A percentile compares a stretch with the other conserved stretches of the same genome.
phyloP scores from a whole-genome alignment of 2,329 filamentous ascomycete genomes.

The Aspergillus neoniger region DNA sequence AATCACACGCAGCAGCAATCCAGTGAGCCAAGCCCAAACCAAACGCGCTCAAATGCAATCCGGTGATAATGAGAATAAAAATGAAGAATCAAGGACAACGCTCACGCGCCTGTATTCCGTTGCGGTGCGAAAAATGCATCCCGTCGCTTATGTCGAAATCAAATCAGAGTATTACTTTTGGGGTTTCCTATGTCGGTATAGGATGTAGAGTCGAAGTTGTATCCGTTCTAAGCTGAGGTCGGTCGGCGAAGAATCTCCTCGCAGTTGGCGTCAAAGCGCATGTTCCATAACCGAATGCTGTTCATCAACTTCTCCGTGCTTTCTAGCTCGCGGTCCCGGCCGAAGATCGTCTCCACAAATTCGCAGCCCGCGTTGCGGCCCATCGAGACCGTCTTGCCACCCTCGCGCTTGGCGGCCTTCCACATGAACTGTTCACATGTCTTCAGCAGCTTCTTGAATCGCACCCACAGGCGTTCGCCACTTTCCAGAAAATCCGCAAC shows the following conservation, averaged over 20 bases:
- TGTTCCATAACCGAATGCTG: slow-evolving; percentile 81
- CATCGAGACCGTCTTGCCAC: slow-evolving; percentile 68
- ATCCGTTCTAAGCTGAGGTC: slow-evolving; percentile 36
- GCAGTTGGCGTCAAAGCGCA: slow-evolving; percentile 94
- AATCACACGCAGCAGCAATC: slow-evolving; percentile 30
- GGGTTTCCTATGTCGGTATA: slow-evolving; percentile 1
- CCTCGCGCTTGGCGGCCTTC: slow-evolving; percentile 75
- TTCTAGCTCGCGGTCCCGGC: slow-evolving; percentile 83
- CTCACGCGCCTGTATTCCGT: slow-evolving; percentile 5
- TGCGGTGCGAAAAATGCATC: background rate
- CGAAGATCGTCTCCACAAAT: slow-evolving; percentile 95
- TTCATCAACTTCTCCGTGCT: slow-evolving; percentile 93
- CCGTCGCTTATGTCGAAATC: background rate
- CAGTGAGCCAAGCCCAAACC: slow-evolving; percentile 29
- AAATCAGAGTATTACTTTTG: slow-evolving; percentile 13
- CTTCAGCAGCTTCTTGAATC: slow-evolving; percentile 84
- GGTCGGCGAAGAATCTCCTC: slow-evolving; percentile 75
- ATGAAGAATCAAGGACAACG: background rate
- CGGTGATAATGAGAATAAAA: slow-evolving; percentile 14
- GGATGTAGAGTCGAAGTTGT: background rate
- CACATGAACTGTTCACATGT: slow-evolving; percentile 94
- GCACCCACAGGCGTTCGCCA: slow-evolving; percentile 81
- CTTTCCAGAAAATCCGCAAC: slow-evolving; percentile 88
- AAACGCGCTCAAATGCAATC: slow-evolving; percentile 41
- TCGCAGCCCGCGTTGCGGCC: slow-evolving; percentile 91